Conservation (phyloP, 495 filamentous ascomycete genomes). For the Aspergillus sclerotiicarbonarius region DNA sequence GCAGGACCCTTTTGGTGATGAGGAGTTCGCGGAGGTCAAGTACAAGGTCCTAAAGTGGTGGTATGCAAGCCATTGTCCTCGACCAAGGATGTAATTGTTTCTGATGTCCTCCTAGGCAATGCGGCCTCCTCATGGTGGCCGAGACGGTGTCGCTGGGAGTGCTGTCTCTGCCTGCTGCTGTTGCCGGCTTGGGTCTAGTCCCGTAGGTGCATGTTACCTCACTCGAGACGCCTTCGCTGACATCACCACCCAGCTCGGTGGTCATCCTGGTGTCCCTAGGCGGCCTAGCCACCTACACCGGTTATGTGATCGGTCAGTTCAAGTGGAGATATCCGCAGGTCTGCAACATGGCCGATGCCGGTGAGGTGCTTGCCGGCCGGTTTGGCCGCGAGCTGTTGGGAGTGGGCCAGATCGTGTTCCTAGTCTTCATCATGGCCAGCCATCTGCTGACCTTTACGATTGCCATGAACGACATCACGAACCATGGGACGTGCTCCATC, state of each 20-base stretch:
- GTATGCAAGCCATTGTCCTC: conserved; percentile 19
- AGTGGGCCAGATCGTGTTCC: conserved; percentile 60
- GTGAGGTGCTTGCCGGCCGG: conserved; percentile 60
- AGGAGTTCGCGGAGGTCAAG: conserved; percentile 39
- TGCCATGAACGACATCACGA: conserved; percentile 66
- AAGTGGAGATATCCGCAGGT: conserved; percentile 71
- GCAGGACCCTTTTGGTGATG: conserved; percentile 42
- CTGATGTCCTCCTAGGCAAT: conserved; percentile 34
- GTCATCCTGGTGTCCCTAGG: conserved; percentile 65
- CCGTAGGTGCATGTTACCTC: conserved; percentile 25
- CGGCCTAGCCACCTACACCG: conserved; percentile 70
- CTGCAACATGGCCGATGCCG: conserved; percentile 69
- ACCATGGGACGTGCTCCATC: conserved; percentile 67
- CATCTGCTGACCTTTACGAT: conserved; percentile 77
- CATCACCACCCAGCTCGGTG: conserved; percentile 46
- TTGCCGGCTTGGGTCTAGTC: conserved; percentile 65
- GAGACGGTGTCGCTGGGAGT: conserved; percentile 73
- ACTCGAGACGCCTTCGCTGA: conserved; percentile 1
- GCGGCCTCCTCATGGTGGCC: conserved; percentile 60
- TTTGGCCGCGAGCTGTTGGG: conserved; percentile 65
- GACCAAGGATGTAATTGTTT: not conserved
- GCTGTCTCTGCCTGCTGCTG: conserved; percentile 62
- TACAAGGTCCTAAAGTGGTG: conserved; percentile 46
- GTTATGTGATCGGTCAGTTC: conserved; percentile 75
- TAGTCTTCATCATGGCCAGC: conserved; percentile 74